Percentiles rank a stretch among this genome's conserved stretches.
Evolutionary conservation across 345 rosid species (phyloP).

Genomic region (Bruguiera sexangula): DNA sequence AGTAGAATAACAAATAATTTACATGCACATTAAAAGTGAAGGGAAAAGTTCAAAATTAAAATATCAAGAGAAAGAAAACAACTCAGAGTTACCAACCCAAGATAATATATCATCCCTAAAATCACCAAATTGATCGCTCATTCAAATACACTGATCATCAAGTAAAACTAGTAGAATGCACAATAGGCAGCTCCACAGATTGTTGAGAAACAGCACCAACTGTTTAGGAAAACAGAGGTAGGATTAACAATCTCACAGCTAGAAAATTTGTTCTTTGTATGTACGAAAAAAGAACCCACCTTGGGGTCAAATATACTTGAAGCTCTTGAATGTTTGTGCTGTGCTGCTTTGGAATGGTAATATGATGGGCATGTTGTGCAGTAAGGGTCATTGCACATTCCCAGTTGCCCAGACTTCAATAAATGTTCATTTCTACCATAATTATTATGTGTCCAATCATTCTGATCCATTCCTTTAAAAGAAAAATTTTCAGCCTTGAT

Average conservation of each 20-base stretch:
- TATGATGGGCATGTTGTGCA: constrained; percentile 83
- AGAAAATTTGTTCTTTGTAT: not conserved
- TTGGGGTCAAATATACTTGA: constrained; percentile 52
- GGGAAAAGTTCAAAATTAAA: no score
- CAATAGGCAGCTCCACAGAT: no score
- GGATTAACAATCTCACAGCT: not conserved
- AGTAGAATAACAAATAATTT: no score
- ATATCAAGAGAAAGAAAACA: no score
- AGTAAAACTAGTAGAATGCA: no score
- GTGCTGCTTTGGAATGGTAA: constrained; percentile 43
- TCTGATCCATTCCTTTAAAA: constrained; percentile 35
- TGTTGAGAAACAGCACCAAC: no score
- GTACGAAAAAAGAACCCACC: constrained; percentile 20
- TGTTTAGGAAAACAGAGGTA: not conserved
- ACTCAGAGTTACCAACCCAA: no score
- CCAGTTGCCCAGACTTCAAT: constrained; percentile 75
- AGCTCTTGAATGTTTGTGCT: constrained; percentile 34
- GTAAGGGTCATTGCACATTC: constrained; percentile 88
- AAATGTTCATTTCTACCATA: constrained; percentile 63
- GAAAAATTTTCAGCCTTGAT: constrained; percentile 34
- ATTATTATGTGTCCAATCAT: constrained; percentile 33
- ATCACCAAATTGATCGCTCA: no score
- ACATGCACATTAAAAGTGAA: no score
- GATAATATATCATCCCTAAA: no score
- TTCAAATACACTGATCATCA: no score